Percentiles rank a stretch among this genome's conserved stretches.
These are phyloP conservation scores for Botrytis porri DNA, from an alignment of 2,329 filamentous ascomycete species.

Conservation along the genomic window DNA sequence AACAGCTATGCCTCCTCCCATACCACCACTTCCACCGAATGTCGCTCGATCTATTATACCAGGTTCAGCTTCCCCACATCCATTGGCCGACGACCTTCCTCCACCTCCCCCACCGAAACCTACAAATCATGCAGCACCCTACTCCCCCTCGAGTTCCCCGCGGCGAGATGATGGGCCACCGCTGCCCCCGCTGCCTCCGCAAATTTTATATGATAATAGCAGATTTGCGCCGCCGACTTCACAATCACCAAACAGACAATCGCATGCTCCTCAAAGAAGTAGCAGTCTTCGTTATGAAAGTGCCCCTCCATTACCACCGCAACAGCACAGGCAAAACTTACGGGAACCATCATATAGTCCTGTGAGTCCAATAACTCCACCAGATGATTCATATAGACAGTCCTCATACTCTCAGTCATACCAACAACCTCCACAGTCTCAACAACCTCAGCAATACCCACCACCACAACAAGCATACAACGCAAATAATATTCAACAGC, in stretches of 20 bases:
- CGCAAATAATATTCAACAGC: slow-evolving; percentile 22
- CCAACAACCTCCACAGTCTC: slow-evolving; percentile 26
- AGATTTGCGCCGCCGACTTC: slow-evolving; percentile 30
- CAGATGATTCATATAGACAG: slow-evolving; percentile 27
- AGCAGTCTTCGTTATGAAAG: slow-evolving; percentile 37
- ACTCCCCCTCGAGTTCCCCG: slow-evolving; percentile 23
- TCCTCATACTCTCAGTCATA: slow-evolving; percentile 28
- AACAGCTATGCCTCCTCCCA: slow-evolving; percentile 55
- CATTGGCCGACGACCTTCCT: slow-evolving; percentile 33
- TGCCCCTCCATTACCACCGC: slow-evolving; percentile 35
- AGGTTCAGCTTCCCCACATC: slow-evolving; percentile 38
- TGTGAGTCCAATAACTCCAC: slow-evolving; percentile 33
- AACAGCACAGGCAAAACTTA: slow-evolving; percentile 30
- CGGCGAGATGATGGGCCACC: slow-evolving; percentile 35
- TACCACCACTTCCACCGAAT: slow-evolving; percentile 71
- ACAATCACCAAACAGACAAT: slow-evolving; percentile 23
- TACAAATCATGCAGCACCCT: slow-evolving; percentile 23
- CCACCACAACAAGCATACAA: slow-evolving; percentile 13
- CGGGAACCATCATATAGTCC: slow-evolving; percentile 31
- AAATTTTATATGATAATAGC: slow-evolving; percentile 23
- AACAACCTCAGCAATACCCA: slow-evolving; percentile 20
- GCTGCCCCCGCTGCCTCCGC: slow-evolving; percentile 37
- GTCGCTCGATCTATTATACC: slow-evolving; percentile 48
- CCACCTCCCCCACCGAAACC: slow-evolving; percentile 39
- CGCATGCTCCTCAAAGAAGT: slow-evolving; percentile 36